Conservation (phyloP, 306 rosid genomes). For the Trichosanthes cucumerina region DNA sequence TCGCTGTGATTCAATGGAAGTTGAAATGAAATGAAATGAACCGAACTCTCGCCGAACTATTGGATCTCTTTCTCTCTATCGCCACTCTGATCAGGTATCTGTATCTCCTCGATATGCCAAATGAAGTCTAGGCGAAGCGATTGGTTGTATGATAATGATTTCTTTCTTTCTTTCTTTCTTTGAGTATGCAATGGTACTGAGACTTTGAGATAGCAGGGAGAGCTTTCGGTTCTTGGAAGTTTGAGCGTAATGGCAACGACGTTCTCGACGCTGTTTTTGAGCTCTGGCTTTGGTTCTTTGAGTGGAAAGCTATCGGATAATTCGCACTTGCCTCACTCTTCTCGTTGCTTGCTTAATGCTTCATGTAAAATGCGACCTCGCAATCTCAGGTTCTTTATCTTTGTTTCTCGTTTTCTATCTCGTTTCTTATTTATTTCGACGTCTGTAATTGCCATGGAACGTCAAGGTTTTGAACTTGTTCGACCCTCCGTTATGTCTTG, state of each 20-base stretch:
- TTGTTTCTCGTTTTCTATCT: neutral
- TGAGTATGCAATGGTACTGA: neutral
- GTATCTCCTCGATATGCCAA: neutral
- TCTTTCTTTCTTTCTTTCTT: neutral
- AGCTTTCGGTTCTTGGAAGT: neutral
- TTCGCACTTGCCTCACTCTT: slow-evolving; percentile 20
- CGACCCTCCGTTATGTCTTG: neutral
- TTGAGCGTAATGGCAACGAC: slow-evolving; percentile 37
- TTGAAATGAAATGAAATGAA: neutral
- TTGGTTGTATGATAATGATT: neutral
- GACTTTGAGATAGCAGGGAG: neutral
- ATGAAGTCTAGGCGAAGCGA: slow-evolving; percentile 5
- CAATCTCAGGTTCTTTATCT: slow-evolving; percentile 32
- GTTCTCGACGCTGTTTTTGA: slow-evolving; percentile 47
- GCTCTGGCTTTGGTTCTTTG: slow-evolving; percentile 30
- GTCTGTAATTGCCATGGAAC: neutral
- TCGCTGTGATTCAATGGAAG: neutral
- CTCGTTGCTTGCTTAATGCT: slow-evolving; percentile 29
- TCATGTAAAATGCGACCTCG: slow-evolving; percentile 54
- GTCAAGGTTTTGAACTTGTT: neutral
- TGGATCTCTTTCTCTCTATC: neutral
- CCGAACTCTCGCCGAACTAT: neutral
- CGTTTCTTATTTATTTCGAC: neutral
- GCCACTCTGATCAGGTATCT: neutral
- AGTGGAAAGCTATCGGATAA: slow-evolving; percentile 16